phyloP scores from a whole-genome alignment of 164 flowering plant species.

The Saururus chinensis region DNA sequence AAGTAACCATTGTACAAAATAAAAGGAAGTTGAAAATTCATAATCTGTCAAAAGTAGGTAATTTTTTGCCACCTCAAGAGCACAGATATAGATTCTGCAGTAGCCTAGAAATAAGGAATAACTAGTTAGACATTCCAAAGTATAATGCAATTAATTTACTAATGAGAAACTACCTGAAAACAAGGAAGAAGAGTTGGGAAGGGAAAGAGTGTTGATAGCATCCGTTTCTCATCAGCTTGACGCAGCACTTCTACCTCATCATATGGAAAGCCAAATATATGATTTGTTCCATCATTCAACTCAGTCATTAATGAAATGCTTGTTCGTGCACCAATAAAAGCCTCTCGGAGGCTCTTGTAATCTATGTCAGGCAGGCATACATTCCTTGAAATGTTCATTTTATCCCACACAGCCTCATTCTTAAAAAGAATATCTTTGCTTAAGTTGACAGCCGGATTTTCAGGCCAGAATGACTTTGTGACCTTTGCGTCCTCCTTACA shows the following conservation, averaged over 20 bases:
- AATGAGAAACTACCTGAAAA: slow-evolving; percentile 75
- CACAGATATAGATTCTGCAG: no score
- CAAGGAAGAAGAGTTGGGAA: slow-evolving; percentile 89
- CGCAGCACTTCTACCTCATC: slow-evolving; percentile 39
- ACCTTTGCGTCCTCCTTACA: slow-evolving; percentile 13
- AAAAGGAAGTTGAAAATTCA: no score
- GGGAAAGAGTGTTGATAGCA: slow-evolving; percentile 55
- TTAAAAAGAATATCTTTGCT: slow-evolving; percentile 34
- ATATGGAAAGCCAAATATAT: slow-evolving; percentile 51
- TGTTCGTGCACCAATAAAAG: slow-evolving; percentile 33
- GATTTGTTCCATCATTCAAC: slow-evolving; percentile 40
- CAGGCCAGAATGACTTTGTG: slow-evolving; percentile 41
- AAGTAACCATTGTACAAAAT: no score
- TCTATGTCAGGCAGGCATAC: slow-evolving; percentile 61
- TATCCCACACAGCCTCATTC: slow-evolving; percentile 34
- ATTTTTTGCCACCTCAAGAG: no score
- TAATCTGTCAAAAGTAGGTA: no score
- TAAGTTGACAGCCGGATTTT: slow-evolving; percentile 71
- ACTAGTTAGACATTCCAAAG: no score
- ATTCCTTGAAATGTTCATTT: slow-evolving; percentile 46
- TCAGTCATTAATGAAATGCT: background rate
- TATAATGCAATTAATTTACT: no score
- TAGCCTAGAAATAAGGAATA: no score
- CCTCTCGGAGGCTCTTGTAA: slow-evolving; percentile 55
- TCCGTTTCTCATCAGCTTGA: slow-evolving; percentile 29